These are phyloP conservation scores for Pleurotus tuoliensis DNA, from an alignment of 768 basidiomycete genomes.

Conservation along the genomic window DNA sequence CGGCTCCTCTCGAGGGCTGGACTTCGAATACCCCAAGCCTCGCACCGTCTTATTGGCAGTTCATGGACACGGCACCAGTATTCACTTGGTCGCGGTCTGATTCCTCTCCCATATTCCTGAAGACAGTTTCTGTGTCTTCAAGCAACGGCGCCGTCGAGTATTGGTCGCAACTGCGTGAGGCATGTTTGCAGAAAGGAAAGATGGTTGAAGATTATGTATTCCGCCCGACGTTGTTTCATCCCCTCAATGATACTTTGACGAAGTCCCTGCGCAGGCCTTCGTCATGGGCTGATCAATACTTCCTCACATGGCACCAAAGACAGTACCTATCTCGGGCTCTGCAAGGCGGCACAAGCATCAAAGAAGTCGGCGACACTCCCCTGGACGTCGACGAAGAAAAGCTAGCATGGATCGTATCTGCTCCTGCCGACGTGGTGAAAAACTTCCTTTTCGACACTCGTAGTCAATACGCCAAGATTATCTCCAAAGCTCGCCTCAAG, in stretches of 20 bases:
- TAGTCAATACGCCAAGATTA: conserved; percentile 34
- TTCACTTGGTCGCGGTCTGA: conserved; percentile 58
- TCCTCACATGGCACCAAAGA: conserved; percentile 64
- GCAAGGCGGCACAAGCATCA: neutral
- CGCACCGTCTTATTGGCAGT: conserved; percentile 65
- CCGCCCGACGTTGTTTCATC: conserved; percentile 7
- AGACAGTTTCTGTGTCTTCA: conserved; percentile 38
- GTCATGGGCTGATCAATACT: conserved; percentile 62
- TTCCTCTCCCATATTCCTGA: conserved; percentile 50
- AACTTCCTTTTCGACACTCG: conserved; percentile 40
- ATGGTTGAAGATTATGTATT: neutral
- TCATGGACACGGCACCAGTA: conserved; percentile 52
- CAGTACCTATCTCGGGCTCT: conserved; percentile 43
- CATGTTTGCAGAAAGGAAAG: conserved; percentile 25
- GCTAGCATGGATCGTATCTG: conserved; percentile 51
- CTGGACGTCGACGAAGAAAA: conserved; percentile 38
- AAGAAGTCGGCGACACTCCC: conserved; percentile 28
- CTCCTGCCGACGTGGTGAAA: conserved; percentile 46
- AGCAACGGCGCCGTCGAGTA: conserved; percentile 38
- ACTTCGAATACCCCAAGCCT: conserved; percentile 36
- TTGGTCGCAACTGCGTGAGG: conserved; percentile 55
- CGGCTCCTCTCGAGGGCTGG: conserved; percentile 39
- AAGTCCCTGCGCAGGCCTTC: conserved; percentile 53
- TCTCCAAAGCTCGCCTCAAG: conserved; percentile 38
- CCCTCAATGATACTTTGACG: conserved; percentile 26